Evolutionary conservation across 148 eudicot species (phyloP).

Genomic region (Chenopodium suecicum): DNA sequence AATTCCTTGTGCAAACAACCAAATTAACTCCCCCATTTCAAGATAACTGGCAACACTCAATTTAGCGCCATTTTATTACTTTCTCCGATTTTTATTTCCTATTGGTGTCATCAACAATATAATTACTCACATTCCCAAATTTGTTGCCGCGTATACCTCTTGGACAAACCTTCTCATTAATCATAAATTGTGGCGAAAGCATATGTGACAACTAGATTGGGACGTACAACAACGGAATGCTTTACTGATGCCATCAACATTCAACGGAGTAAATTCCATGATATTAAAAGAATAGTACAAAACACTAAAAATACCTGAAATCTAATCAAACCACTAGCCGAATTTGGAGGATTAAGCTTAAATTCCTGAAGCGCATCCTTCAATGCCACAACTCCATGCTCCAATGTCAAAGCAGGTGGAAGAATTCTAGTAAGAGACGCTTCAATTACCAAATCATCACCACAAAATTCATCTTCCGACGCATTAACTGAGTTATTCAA

Average conservation of each 20-base stretch:
- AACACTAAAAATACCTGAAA: conserved; percentile 53
- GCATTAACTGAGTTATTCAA: conserved; percentile 3
- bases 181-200: no score
- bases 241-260: no score
- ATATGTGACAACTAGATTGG: no score
- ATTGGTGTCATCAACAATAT: neutral
- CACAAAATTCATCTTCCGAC: conserved; percentile 35
- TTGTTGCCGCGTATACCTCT: no score
- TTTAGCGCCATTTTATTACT: neutral
- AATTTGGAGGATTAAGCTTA: conserved; percentile 53
- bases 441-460: conserved; percentile 42
- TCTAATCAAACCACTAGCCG: conserved; percentile 66
- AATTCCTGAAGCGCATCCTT: conserved; percentile 56
- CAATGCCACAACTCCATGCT: conserved; percentile 62
- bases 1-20: neutral
- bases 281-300: no score
- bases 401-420: conserved; percentile 74
- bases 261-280: no score
- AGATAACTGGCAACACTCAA: neutral
- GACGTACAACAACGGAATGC: no score
- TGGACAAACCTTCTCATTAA: no score
- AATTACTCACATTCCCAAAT: no score
- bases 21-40: neutral
- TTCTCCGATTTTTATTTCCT: neutral
- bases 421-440: conserved; percentile 65